These are phyloP conservation scores for Ramaria sp. DNA, from an alignment of 768 basidiomycete genomes.

Conservation along the genomic window DNA sequence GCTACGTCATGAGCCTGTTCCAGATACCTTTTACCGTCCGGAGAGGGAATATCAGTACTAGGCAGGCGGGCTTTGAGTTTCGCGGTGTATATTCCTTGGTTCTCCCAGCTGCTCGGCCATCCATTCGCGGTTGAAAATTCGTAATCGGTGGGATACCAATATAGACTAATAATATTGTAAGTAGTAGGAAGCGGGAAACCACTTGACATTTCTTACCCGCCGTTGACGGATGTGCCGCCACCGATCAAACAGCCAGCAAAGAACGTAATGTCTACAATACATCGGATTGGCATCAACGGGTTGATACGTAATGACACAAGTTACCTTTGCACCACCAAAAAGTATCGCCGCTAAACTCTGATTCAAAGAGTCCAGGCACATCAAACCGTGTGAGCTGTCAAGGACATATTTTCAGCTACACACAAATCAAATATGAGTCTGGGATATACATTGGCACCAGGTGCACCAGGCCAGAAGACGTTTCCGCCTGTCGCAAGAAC, in stretches of 20 bases:
- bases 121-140: conserved; percentile 41
- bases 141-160: conserved; percentile 40
- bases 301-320: background rate
- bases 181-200: background rate
- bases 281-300: background rate
- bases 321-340: conserved; percentile 59
- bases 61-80: conserved; percentile 42
- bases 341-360: conserved; percentile 43
- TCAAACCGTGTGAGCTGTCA: conserved; percentile 53
- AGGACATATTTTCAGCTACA: background rate
- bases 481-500: conserved; percentile 51
- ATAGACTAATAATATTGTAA: conserved; percentile 23
- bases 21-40: conserved; percentile 47
- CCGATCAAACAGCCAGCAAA: conserved; percentile 58
- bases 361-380: conserved; percentile 53
- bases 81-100: conserved; percentile 38
- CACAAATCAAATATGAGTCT: background rate
- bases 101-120: conserved; percentile 45
- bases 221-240: conserved; percentile 54
- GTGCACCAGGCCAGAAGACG: conserved; percentile 23
- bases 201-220: conserved; percentile 32
- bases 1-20: conserved; percentile 38
- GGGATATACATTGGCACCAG: conserved; percentile 12
- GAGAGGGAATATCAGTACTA: conserved; percentile 45
- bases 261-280: conserved; percentile 36